phyloP scores from a whole-genome alignment of 1,284 basidiomycete genomes.

The Pholiota adiposa region DNA sequence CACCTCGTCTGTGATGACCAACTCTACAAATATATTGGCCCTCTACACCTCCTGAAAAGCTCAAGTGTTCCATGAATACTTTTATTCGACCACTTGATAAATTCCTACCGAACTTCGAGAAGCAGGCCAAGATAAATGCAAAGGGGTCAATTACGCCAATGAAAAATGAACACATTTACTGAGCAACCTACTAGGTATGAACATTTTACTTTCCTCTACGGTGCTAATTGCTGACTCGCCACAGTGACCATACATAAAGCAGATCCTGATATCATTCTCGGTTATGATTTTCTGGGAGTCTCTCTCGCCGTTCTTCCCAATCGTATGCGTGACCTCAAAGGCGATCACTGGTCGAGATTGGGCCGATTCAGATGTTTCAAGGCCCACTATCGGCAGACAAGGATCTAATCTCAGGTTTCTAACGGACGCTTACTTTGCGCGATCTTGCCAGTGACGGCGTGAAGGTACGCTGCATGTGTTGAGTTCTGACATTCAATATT shows the following conservation, averaged over 20 bases:
- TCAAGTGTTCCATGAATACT: conserved; percentile 85
- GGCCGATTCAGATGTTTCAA: conserved; percentile 89
- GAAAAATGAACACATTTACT: conserved; percentile 88
- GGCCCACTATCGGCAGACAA: conserved; percentile 83
- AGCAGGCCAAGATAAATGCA: conserved; percentile 60
- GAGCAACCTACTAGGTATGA: conserved; percentile 76
- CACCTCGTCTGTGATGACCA: conserved; percentile 41
- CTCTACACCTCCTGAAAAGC: conserved; percentile 85
- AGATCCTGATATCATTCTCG: conserved; percentile 95
- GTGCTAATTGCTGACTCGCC: conserved; percentile 3
- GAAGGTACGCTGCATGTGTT: conserved; percentile 66
- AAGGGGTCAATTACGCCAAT: conserved; percentile 79
- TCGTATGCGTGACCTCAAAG: conserved; percentile 89
- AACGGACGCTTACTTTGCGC: conserved; percentile 88
- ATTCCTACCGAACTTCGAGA: conserved; percentile 89
- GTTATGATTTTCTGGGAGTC: conserved; percentile 94
- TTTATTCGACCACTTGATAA: conserved; percentile 92
- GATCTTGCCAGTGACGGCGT: conserved; percentile 95
- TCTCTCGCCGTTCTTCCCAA: conserved; percentile 91
- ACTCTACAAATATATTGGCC: conserved; percentile 55
- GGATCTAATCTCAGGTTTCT: conserved; percentile 87
- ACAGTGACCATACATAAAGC: conserved; percentile 82
- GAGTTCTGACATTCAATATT: neutral
- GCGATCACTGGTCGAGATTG: conserved; percentile 93
- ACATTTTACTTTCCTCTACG: neutral